Percentiles rank a stretch among this genome's conserved stretches.
Evolutionary conservation across 768 basidiomycete genomes (phyloP).

Genomic region (Lyophyllum semitale): DNA sequence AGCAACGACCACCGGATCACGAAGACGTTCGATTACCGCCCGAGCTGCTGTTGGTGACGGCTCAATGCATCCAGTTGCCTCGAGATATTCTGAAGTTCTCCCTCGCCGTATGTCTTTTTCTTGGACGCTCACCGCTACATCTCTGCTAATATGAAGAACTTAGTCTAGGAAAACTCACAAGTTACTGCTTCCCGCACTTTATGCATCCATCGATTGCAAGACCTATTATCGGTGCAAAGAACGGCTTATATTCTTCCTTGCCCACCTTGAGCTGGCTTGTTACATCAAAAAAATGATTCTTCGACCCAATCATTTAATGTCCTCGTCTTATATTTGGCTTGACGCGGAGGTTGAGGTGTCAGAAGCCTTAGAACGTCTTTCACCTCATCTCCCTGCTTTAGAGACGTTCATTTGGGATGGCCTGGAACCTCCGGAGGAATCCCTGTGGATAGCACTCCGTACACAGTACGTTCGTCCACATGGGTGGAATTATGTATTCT

Average conservation of each 20-base stretch:
- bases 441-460: slow-evolving; percentile 21
- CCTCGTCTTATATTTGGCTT: slow-evolving; percentile 12
- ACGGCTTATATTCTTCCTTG: slow-evolving; percentile 14
- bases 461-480: slow-evolving; percentile 11
- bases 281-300: slow-evolving; percentile 20
- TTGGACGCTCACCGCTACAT: neutral
- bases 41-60: slow-evolving; percentile 13
- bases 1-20: neutral
- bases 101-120: slow-evolving; percentile 9
- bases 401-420: slow-evolving; percentile 28
- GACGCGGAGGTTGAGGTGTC: slow-evolving; percentile 14
- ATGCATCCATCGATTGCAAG: slow-evolving; percentile 14
- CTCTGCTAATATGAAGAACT: neutral
- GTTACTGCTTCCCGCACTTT: slow-evolving; percentile 14
- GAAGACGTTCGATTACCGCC: slow-evolving; percentile 9
- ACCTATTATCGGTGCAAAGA: slow-evolving; percentile 17
- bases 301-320: slow-evolving; percentile 17
- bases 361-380: slow-evolving; percentile 12
- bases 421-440: slow-evolving; percentile 19
- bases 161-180: slow-evolving; percentile 10
- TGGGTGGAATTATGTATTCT: neutral
- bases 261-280: slow-evolving; percentile 12
- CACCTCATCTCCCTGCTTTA: slow-evolving; percentile 15
- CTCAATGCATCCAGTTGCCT: slow-evolving; percentile 10
- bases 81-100: slow-evolving; percentile 17